Evolutionary conservation across 495 filamentous ascomycete species (phyloP).

Genomic region (Letharia lupina): DNA sequence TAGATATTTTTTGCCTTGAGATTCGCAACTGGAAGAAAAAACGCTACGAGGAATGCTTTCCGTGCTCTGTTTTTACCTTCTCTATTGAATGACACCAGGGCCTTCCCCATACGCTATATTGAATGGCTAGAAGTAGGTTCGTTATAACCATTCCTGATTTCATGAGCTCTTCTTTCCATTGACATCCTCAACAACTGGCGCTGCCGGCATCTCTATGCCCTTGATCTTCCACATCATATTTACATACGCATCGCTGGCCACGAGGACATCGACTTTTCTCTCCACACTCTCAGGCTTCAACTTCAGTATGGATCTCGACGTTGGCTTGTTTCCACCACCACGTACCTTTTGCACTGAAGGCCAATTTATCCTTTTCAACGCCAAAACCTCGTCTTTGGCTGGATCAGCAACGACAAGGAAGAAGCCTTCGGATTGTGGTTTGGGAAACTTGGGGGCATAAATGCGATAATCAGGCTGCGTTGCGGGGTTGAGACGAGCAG

Average conservation of each 20-base stretch:
- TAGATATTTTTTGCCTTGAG: background rate
- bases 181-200: conserved; percentile 25
- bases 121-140: background rate
- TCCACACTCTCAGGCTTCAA: conserved; percentile 27
- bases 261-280: conserved; percentile 57
- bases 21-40: background rate
- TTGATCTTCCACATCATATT: conserved; percentile 62
- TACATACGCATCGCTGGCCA: conserved; percentile 81
- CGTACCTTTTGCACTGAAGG: conserved; percentile 29
- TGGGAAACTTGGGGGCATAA: conserved; percentile 83
- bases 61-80: background rate
- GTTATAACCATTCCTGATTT: background rate
- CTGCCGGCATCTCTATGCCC: conserved; percentile 44
- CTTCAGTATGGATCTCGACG: conserved; percentile 50
- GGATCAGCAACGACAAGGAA: conserved; percentile 69
- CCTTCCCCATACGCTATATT: background rate
- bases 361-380: conserved; percentile 80
- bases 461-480: conserved; percentile 57
- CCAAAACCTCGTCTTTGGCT: conserved; percentile 64
- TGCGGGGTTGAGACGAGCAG: conserved; percentile 60
- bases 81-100: background rate
- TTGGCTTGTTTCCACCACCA: conserved; percentile 29
- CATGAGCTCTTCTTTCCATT: conserved; percentile 15
- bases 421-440: conserved; percentile 90
- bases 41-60: background rate